These are phyloP conservation scores for Aspergillus eucalypticola DNA, from an alignment of 2,329 filamentous ascomycete species.

Conservation along the genomic window DNA sequence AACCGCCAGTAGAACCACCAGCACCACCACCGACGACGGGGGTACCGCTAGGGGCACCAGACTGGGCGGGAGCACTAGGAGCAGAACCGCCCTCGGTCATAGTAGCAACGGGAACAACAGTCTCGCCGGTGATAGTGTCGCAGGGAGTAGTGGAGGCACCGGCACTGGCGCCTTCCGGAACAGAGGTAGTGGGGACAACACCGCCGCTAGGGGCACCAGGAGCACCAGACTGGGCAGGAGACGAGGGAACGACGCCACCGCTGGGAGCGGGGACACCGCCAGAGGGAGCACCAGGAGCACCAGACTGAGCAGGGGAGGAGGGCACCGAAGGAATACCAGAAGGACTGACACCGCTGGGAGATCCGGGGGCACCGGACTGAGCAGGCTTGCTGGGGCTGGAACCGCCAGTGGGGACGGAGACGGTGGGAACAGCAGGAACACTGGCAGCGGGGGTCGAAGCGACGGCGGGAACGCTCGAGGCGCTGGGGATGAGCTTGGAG, in stretches of 20 bases:
- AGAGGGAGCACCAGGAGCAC: neutral
- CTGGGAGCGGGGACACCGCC: neutral
- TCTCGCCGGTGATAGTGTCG: slow-evolving; percentile 8
- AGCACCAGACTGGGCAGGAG: slow-evolving; percentile 1
- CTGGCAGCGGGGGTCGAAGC: slow-evolving; percentile 4
- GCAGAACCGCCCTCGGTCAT: slow-evolving; percentile 12
- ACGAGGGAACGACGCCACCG: slow-evolving; percentile 13
- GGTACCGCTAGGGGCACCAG: slow-evolving; percentile 16
- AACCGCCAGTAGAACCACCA: slow-evolving; percentile 13
- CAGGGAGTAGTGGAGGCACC: slow-evolving; percentile 1
- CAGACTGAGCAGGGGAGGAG: slow-evolving; percentile 10
- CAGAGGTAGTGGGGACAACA: slow-evolving; percentile 10
- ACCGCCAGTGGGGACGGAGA: slow-evolving; percentile 10
- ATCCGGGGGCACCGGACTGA: neutral
- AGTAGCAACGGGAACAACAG: slow-evolving; percentile 2
- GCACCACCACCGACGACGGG: slow-evolving; percentile 19
- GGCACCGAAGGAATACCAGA: slow-evolving; percentile 14
- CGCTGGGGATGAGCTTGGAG: slow-evolving; percentile 21
- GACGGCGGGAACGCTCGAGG: slow-evolving; percentile 14
- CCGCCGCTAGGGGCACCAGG: neutral
- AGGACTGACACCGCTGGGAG: neutral
- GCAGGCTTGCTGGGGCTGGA: slow-evolving; percentile 13
- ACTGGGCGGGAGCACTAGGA: slow-evolving; percentile 12
- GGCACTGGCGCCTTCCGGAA: slow-evolving; percentile 6
- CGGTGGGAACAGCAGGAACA: slow-evolving; percentile 12